Base-by-base conservation (phyloP, 306 rosid genomes). In the Canavalia gladiata region DNA sequence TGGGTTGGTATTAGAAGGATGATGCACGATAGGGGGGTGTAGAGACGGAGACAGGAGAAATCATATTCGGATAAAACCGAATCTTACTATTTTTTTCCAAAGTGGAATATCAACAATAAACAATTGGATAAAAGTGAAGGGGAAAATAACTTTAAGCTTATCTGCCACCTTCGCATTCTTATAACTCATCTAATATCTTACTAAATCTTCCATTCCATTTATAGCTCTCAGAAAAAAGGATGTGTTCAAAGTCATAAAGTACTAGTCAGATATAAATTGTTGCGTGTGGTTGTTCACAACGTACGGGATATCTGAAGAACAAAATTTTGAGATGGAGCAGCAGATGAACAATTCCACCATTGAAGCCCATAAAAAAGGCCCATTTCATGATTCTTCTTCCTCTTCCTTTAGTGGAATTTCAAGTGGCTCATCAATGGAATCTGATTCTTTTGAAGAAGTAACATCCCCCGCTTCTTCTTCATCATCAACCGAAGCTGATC, bases 31-130 rank as follows among this genome's bases (percentile, higher is more conserved):
- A 41, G 78, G 85, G 60, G 39, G 73, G 59, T 68, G 9, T 2
- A 1, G 11, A 58, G 41, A n/a, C 77, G 52, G 66, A 18, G 83
- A 83, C 89, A 72, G 12, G 57, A 42, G 13, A 80, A 35, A 80
- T 67, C 81, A 72, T 28, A 63, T 73, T 78, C 45, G 88, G 88
- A 84, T 84, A 78, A 76, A 79, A 55, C 69, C 86, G 90, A 87
- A 87, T 84, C 90, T 74, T 25, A 78, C 81, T 74, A 55, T 79
- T 78, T 70, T 72, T 79, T 79, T 79, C 43, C 10, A 55, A 13
- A 5, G 6, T 52, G 39, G 72, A 77, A 81, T 35, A 81, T 70
- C 3, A 59, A 46, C 30, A 56, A 41, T 66, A 42, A 49, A 30
- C 7, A 70, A 64, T 51, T 68, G 35, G 42, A 77, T 28, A 46